Percentiles rank a stretch among this genome's conserved stretches.
Conservation (phyloP, 2,329 filamentous ascomycete genomes). For the Aplosporella prunicola region DNA sequence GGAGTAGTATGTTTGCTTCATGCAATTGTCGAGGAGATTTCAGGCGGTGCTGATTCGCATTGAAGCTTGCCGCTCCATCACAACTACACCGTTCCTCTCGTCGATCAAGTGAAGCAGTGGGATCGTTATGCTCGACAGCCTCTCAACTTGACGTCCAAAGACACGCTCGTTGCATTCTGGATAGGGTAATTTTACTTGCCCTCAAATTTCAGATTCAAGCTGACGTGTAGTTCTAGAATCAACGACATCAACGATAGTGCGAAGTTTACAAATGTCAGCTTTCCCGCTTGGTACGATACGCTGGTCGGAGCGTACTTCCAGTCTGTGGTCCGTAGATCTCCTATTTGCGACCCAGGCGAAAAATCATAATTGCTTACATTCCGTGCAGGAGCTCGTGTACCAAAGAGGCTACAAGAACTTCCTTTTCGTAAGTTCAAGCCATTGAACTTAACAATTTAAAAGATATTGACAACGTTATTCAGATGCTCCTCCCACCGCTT, state of each 20-base stretch:
- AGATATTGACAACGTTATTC: no score
- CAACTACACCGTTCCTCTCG: constrained; percentile 40
- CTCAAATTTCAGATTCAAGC: neutral
- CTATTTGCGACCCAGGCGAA: neutral
- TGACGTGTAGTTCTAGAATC: constrained; percentile 21
- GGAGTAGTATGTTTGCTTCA: constrained; percentile 22
- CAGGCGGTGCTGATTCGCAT: constrained; percentile 24
- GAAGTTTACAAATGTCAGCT: constrained; percentile 33
- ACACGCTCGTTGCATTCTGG: constrained; percentile 42
- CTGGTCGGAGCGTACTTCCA: constrained; percentile 35
- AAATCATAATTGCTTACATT: neutral
- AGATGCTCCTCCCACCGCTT: constrained; percentile 42
- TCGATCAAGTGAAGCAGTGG: constrained; percentile 44
- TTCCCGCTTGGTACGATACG: constrained; percentile 36
- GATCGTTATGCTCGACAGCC: constrained; percentile 29
- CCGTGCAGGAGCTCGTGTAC: constrained; percentile 30
- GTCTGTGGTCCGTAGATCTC: constrained; percentile 2
- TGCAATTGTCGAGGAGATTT: no score
- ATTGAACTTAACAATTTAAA: no score
- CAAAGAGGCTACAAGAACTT: constrained; percentile 36
- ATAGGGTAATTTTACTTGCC: constrained; percentile 32
- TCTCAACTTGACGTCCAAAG: constrained; percentile 22
- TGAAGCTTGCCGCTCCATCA: constrained; percentile 36
- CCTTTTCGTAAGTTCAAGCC: constrained; percentile 31
- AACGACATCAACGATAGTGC: constrained; percentile 47